Percentiles rank a stretch among this genome's conserved stretches.
Conservation (phyloP, 1,284 basidiomycete species). For the Pterulicium gracile region DNA sequence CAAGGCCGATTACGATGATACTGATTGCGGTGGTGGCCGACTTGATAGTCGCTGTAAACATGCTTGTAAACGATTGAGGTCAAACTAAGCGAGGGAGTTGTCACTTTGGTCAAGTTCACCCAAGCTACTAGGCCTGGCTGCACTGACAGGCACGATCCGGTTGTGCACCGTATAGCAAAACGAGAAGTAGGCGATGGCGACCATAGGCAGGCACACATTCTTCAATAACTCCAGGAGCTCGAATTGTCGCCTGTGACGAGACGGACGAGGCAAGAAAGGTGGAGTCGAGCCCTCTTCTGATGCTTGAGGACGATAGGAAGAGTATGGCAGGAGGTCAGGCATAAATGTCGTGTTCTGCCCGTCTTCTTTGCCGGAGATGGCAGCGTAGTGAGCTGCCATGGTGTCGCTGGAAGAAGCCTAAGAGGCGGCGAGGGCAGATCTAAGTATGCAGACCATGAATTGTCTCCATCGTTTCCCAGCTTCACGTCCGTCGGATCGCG, state of each 20-base stretch:
- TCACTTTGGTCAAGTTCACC: too few relatives aligned
- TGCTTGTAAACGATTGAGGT: too few relatives aligned
- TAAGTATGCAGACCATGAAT: too few relatives aligned
- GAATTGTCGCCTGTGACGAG: conserved; percentile 8
- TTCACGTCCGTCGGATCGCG: too few relatives aligned
- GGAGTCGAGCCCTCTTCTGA: background rate
- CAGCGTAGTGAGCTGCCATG: too few relatives aligned
- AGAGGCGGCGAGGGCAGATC: too few relatives aligned
- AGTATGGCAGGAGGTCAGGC: background rate
- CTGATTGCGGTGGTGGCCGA: conserved; percentile 18
- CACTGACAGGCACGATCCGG: conserved; percentile 15
- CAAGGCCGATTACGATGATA: conserved; percentile 17
- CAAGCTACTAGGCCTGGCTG: too few relatives aligned
- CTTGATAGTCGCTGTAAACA: conserved; percentile 13
- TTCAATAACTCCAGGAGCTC: conserved; percentile 7
- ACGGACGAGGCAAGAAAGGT: background rate
- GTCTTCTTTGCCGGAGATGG: too few relatives aligned
- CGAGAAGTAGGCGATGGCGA: conserved; percentile 15
- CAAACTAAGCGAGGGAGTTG: too few relatives aligned
- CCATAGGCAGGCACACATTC: conserved; percentile 16
- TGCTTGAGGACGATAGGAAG: background rate
- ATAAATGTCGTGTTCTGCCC: too few relatives aligned
- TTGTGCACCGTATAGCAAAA: conserved; percentile 19
- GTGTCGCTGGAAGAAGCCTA: too few relatives aligned
- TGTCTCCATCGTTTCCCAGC: too few relatives aligned